Evolutionary conservation across 352 stramenopile genomes (phyloP), one percentile per base, ranked within the genome.

Genomic region (Globisporangium carolinianum): DNA sequence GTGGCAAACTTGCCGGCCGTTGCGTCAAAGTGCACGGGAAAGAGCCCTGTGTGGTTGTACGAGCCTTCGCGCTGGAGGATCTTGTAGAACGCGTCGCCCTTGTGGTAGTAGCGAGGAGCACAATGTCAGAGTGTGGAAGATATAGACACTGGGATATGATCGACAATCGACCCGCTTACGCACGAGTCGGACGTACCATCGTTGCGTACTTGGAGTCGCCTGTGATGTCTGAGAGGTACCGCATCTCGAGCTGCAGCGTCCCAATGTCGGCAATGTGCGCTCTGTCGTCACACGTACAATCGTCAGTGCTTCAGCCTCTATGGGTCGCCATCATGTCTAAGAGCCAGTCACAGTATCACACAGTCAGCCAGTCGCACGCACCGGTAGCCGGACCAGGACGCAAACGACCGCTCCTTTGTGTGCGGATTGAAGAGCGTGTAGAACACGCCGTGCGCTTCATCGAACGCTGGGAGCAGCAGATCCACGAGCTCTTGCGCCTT

Each of bases 401-500:
- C 66, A 45, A 82, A 85, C 36, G 35, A 53, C 42, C 32, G 47
- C 11, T 71, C 37, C 56, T 87, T 76, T 5, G 79, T 88, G 51
- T 89, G 75, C 14, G 97, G 84, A 60, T 98, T 97, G 32, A 96
- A 83, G 36, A 88, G 64, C 15, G 82, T 89, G 63, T 89, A 92
- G 32, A 97, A 98, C 37, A 98, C 86, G 18, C 95, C 93, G 36
- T 89, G 87, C 17, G 75, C 59, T 8, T 85, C 84, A 42, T 97
- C 68, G 65, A 98, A 99, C 5, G 96, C 87, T 45, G 82, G 82
- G 15, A 92, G 62, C 1, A 99, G 71, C 47, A 91, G 59, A 37
- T 97, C 79, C 57, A 92, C 96, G 47, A 99, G 79, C 67, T 98
- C 93, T 37, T 82, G 59, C 11, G 96, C 96, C 59, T 98, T 96